Evolutionary conservation across 176 grass and related monocot genomes (phyloP), one percentile per base, ranked within the genome.

Genomic region (Aegilops tauschii): DNA sequence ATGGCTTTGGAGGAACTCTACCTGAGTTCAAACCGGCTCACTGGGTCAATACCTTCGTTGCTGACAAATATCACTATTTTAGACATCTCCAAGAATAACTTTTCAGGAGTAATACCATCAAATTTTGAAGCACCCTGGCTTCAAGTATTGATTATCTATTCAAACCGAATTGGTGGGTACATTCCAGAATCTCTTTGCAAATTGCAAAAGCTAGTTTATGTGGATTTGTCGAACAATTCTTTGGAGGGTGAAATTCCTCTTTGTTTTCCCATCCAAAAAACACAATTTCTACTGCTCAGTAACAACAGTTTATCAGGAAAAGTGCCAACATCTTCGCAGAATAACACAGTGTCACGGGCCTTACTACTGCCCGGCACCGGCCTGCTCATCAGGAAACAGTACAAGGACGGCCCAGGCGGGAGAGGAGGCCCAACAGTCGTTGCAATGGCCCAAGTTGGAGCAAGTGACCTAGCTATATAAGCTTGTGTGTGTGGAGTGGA

Each of bases 221-320:
- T 82, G 34, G 52, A 89, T 50, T 44, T 92, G 0, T 85, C 87
- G 1, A 21, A 40, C 75, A 89, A 89, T 20, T 13, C 31, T 23
- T 44, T 89, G 12, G 30, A 44, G 21, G 81, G 87, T 17, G 87
- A 84, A 59, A 39, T 88, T 37, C 31, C 63, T 45, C 12, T 10
- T 29, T 70, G 69, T 68, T 69, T 29, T 34, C 28, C 5, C 61
- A 65, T 25, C 28, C 28, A 67, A 52, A 6, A 23, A 17, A 13
- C 8, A 47, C 2, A 47, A 45, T 65, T 42, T 68, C 28, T 83
- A 8, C 27, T 37, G 20, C 58, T 83, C 6, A 52, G 64, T 17
- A 86, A 83, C 7, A 92, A 92, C 4, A 86, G 20, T 20, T 29
- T 92, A 3, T 79, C 72, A 27, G 90, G 90, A 35, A 73, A 83